phyloP scores from a whole-genome alignment of 345 rosid genomes.

The Aegle marmelos region DNA sequence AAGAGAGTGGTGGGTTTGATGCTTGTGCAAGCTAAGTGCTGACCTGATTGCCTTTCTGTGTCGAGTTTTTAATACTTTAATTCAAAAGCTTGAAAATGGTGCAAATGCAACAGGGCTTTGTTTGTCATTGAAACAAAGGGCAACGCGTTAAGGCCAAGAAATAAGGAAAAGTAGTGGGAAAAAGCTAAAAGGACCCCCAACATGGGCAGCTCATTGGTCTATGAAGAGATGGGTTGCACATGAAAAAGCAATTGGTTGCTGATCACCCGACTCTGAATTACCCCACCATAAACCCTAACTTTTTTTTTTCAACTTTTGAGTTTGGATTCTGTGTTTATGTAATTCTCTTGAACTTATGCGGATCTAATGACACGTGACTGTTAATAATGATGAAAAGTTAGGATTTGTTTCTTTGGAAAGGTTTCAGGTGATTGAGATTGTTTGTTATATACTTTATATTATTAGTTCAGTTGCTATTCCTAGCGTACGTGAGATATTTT shows the following conservation, averaged over 20 bases:
- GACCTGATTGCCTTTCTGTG: neutral
- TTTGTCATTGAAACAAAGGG: slow-evolving; percentile 24
- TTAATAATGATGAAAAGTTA: neutral
- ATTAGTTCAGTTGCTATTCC: too few species aligned
- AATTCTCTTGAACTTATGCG: neutral
- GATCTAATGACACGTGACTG: neutral
- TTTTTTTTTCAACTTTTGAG: neutral
- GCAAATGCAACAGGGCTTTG: slow-evolving; percentile 12
- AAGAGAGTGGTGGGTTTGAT: neutral
- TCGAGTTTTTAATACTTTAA: neutral
- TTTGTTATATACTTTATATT: too few species aligned
- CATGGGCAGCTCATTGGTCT: slow-evolving; percentile 38
- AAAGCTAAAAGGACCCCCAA: slow-evolving; percentile 11
- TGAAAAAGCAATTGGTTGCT: slow-evolving; percentile 21
- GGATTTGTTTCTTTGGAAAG: neutral
- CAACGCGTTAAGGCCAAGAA: slow-evolving; percentile 27
- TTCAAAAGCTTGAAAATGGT: neutral
- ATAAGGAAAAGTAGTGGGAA: slow-evolving; percentile 12
- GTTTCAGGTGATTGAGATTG: neutral
- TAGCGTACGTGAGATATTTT: too few species aligned
- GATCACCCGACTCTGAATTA: slow-evolving; percentile 4
- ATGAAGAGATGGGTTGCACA: slow-evolving; percentile 37
- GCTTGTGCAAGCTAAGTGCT: neutral
- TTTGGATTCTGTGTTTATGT: neutral
- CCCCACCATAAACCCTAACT: neutral